Evolutionary conservation across 140 eudicot genomes (phyloP), one percentile per base, ranked within the genome.

Genomic region (Anethum foeniculum): DNA sequence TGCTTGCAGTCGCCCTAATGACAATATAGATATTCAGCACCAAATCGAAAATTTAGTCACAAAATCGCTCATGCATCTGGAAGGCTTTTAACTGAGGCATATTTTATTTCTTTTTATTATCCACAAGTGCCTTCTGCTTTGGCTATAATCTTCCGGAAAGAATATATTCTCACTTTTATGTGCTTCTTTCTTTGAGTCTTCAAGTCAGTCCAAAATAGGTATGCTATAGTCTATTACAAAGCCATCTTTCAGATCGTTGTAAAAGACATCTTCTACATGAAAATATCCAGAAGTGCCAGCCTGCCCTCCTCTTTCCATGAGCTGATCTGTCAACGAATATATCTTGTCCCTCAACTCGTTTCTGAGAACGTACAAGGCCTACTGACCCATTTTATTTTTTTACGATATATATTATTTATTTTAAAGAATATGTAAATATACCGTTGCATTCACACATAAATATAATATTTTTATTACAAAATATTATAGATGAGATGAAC

Each of bases 1-100:
- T 94, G 97, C 83, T 87, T 91, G 87, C 98, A 94, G 60, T 90
- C 96, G 27, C 97, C 98, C 98, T 91, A 97, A 85, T 94, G 97
- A 80, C 97, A 91, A 74, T 88, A 94, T 5, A 91, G 81, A 85
- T 94, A 94, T 74, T 94, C 92, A 80, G 97, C 91, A 76, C 98
- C 98, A 76, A 94, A 90, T 79, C 91, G 91, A 79, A 94, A 94
- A 10, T 75, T 76, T 67, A 96, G 90, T 85, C 97, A 90, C 76
- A 71, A 84, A 90, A 90, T 39, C 92, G 85, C 34, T 86, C 58
- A n/a, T 87, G 90, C 98, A 94, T 94, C 72, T 77, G 60, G 74
- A 80, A 47, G 32, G 92, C 75, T 86, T 67, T 88, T 51, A 94
- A 83, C 34, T 15, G 73, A 65, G 98, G 98, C 91, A 94, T 77